Percentiles rank a stretch among this genome's conserved stretches.
These are phyloP conservation scores for Monosporascus sp. DNA, from an alignment of 2,329 filamentous ascomycete genomes.

Conservation along the genomic window DNA sequence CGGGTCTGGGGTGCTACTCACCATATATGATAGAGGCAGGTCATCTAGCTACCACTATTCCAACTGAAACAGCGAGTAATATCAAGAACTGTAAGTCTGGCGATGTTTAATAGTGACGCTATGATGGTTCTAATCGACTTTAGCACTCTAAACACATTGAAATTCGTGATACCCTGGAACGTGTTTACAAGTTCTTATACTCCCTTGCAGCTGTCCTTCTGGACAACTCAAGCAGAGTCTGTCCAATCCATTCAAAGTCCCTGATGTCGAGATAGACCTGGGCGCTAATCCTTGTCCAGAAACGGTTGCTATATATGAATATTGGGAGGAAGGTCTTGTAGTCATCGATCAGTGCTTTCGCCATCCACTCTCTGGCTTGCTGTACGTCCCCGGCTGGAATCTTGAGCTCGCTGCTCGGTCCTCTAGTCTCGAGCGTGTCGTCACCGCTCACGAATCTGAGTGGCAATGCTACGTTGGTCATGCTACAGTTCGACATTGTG, in stretches of 20 bases:
- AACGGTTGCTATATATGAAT: constrained; percentile 53
- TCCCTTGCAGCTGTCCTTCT: constrained; percentile 33
- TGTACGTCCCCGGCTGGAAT: constrained; percentile 2
- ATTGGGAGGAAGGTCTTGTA: constrained; percentile 68
- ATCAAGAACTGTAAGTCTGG: no score
- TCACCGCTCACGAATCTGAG: constrained; percentile 35
- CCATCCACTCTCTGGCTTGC: constrained; percentile 53
- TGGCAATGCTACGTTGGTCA: constrained; percentile 72
- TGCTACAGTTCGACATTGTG: constrained; percentile 60
- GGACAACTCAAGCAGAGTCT: constrained; percentile 48
- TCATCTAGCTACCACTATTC: no score
- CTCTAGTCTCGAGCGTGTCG: constrained; percentile 1
- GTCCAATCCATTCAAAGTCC: constrained; percentile 70
- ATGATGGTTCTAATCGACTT: no score
- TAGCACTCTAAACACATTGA: no score
- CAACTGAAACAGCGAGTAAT: no score
- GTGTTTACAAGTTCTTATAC: constrained; percentile 1
- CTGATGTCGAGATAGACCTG: constrained; percentile 78
- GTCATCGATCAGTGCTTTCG: constrained; percentile 47
- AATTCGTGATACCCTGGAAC: not conserved
- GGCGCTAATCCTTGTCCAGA: constrained; percentile 71
- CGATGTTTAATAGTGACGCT: no score
- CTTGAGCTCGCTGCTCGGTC: constrained; percentile 17
- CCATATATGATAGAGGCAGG: no score
- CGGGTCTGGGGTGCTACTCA: no score